These are phyloP conservation scores for Thielaviopsis ethacetica DNA, from an alignment of 2,329 filamentous ascomycete species.

Conservation along the genomic window DNA sequence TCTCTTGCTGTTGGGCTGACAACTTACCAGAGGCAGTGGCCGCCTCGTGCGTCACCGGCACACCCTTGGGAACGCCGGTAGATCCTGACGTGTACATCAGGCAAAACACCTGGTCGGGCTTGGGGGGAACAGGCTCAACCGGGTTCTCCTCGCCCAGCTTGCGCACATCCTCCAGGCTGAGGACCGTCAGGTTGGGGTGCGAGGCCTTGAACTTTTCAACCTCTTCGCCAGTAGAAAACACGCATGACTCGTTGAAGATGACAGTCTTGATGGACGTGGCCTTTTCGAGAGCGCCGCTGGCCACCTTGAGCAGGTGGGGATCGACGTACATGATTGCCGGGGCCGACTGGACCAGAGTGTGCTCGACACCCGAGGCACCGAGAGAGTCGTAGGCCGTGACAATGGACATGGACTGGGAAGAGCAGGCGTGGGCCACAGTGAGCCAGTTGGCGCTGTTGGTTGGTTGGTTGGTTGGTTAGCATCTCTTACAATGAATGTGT, in stretches of 20 bases:
- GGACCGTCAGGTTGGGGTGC: constrained; percentile 34
- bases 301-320: constrained; percentile 54
- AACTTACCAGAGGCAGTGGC: constrained; percentile 52
- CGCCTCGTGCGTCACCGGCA: constrained; percentile 62
- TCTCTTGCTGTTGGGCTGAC: background rate
- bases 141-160: constrained; percentile 49
- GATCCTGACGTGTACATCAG: constrained; percentile 80
- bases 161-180: constrained; percentile 39
- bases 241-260: constrained; percentile 44
- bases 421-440: constrained; percentile 56
- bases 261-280: constrained; percentile 39
- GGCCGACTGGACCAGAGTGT: constrained; percentile 69
- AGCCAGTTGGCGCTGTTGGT: constrained; percentile 59
- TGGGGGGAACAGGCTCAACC: constrained; percentile 53
- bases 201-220: constrained; percentile 39
- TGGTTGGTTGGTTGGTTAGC: constrained; percentile 5
- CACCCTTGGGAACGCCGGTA: constrained; percentile 79
- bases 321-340: constrained; percentile 78
- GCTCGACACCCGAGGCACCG: constrained; percentile 66
- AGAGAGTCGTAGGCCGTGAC: constrained; percentile 93
- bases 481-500: too few species aligned
- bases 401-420: constrained; percentile 76
- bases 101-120: constrained; percentile 65
- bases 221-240: constrained; percentile 33
- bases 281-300: constrained; percentile 38